Base-by-base conservation (phyloP, 1,284 basidiomycete genomes). In the Apiotrichum laibachii region DNA sequence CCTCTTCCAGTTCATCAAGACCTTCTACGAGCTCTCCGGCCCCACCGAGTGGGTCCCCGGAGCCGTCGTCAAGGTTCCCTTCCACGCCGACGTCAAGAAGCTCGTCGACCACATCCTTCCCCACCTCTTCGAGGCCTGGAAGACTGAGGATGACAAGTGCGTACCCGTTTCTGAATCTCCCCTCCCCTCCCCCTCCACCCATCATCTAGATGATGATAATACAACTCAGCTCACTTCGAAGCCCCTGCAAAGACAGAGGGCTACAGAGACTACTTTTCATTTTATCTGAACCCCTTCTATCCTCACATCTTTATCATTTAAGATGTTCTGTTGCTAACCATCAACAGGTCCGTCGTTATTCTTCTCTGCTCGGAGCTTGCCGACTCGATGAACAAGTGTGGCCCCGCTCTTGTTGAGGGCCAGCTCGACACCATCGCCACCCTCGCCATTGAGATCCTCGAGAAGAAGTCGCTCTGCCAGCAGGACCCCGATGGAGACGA, bases 111-210 rank as follows among this genome's bases (percentile, higher is more conserved):
- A 89, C 66, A 84, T 88, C 54, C 78, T 98, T 49, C 85, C 85
- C 11, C 83, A 86, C 48, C 83, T 99, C 46, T 78, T 98, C 66
- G 90, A 93, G 62, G 87, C 93, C 83, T 97, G 92, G 81, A 88
- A 90, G 75, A 86, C 87, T 11, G 95, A 99, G 79, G 96, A 99
- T 72, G 94, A 98, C 82, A 94, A 96, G 94, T 97, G 73, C 83
- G 94, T 87, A 1, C 58, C 26, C 52, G 52, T 16, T 59, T 45
- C 56, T 34, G 35, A 33, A 8, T 37, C 13, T 31, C n/a, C 33
- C n/a, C 50, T 40, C 45, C 50, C 60, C 44, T 31, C 45, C 45
- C 50, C 60, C 44, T 31, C 45, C 53, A 19, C 45, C 55, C 50
- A 33, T 56, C 48, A 39, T 55, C 54, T 52, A 61, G 59, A 60